phyloP scores from a whole-genome alignment of 208 protist genomes.

The Leishmania aethiopica region DNA sequence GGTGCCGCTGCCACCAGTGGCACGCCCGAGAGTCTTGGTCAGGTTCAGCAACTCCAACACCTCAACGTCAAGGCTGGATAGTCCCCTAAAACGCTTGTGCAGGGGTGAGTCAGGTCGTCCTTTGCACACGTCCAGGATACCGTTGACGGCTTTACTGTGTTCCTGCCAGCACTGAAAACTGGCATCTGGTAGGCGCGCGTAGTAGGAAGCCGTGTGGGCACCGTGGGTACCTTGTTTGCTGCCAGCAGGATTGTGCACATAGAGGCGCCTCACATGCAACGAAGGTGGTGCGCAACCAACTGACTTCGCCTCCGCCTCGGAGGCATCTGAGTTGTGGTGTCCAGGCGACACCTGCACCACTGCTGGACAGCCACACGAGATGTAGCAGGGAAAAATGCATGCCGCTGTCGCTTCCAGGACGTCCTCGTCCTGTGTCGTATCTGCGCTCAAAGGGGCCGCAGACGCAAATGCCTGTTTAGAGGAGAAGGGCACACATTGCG shows the following conservation, averaged over 20 bases:
- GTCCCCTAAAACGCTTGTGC: neutral
- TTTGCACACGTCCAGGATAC: neutral
- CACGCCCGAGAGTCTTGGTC: constrained; percentile 1
- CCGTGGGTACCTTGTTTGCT: neutral
- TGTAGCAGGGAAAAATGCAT: constrained; percentile 25
- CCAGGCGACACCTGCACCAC: neutral
- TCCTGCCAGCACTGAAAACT: constrained; percentile 17
- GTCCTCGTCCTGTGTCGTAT: neutral
- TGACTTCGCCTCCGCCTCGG: neutral
- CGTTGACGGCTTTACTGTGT: neutral
- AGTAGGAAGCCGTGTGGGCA: neutral
- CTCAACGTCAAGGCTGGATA: constrained; percentile 9
- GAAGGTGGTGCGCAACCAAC: neutral
- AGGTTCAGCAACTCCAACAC: constrained; percentile 22
- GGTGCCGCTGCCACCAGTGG: neutral
- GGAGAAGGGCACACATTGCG: constrained; percentile 12
- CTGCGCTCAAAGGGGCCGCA: neutral
- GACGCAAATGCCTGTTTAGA: constrained; percentile 11
- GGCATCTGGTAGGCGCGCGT: neutral
- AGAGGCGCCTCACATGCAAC: neutral
- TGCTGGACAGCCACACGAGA: constrained; percentile 20
- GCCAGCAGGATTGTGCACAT: neutral
- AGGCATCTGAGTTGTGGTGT: neutral
- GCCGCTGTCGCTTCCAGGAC: neutral
- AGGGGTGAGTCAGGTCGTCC: neutral